Percentiles rank a stretch among this genome's conserved stretches.
phyloP scores from a whole-genome alignment of 345 rosid genomes.

The Brassica incana region DNA sequence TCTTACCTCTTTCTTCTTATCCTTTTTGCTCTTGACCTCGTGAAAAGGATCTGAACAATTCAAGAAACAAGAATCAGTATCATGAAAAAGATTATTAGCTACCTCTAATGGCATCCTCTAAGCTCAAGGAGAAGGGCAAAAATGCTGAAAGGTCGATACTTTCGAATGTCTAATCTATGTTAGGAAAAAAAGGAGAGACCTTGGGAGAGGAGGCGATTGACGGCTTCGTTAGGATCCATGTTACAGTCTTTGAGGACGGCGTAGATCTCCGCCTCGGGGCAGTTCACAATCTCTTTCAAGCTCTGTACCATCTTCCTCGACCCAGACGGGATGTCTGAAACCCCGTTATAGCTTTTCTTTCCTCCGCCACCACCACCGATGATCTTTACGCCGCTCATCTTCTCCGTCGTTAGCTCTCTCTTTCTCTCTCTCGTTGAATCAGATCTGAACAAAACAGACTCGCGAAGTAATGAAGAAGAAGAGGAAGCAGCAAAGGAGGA shows the following conservation, averaged over 20 bases:
- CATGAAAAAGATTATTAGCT: neutral
- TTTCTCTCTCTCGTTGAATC: neutral
- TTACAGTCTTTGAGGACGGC: constrained; percentile 85
- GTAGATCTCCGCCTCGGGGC: constrained; percentile 88
- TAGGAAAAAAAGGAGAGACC: constrained; percentile 40
- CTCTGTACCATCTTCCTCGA: constrained; percentile 83
- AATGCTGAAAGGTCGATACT: neutral
- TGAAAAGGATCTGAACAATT: constrained; percentile 75
- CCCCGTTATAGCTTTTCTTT: constrained; percentile 59
- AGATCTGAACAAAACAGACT: constrained; percentile 35
- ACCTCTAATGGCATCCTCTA: neutral
- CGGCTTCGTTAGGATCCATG: constrained; percentile 99
- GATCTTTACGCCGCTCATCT: constrained; percentile 54
- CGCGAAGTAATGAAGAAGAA: neutral
- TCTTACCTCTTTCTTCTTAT: constrained; percentile 82
- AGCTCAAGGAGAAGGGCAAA: neutral
- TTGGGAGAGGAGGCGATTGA: constrained; percentile 85
- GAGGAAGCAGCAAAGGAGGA: neutral
- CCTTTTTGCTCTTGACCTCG: constrained; percentile 94
- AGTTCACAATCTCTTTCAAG: constrained; percentile 87
- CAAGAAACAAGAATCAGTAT: neutral
- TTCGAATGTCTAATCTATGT: neutral
- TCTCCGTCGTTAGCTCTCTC: constrained; percentile 18
- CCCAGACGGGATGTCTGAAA: constrained; percentile 67
- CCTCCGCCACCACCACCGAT: constrained; percentile 48